phyloP scores from a whole-genome alignment of 768 basidiomycete genomes.

The Tulasnella sp. region DNA sequence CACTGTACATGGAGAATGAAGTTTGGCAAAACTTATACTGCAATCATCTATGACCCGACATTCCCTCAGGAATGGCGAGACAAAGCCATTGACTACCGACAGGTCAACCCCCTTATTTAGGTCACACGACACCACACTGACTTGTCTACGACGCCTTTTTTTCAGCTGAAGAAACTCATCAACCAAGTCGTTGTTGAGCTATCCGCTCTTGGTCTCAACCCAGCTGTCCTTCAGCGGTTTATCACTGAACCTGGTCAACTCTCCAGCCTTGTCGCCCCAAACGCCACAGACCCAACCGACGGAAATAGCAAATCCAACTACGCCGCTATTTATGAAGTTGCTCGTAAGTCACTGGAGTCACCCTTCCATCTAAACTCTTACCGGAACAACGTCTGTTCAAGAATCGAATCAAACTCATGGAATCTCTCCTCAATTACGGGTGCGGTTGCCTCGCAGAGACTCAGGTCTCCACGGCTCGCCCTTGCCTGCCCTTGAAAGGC shows the following conservation, averaged over 20 bases:
- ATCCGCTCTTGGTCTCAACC: conserved; percentile 57
- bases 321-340: conserved; percentile 6
- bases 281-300: not conserved
- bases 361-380: not conserved
- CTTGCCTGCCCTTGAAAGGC: not conserved
- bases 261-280: not conserved
- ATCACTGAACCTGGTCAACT: not conserved
- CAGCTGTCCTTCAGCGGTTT: conserved; percentile 41
- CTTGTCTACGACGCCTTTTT: not conserved
- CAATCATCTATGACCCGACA: conserved; percentile 39
- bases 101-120: conserved; percentile 43
- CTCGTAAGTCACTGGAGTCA: not conserved
- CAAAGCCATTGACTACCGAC: conserved; percentile 79
- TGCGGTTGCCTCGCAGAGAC: not conserved
- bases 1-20: conserved; percentile 34
- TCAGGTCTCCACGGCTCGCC: not conserved
- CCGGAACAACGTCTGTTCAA: not conserved
- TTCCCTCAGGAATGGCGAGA: conserved; percentile 74
- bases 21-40: conserved; percentile 40
- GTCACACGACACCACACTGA: not conserved
- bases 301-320: not conserved
- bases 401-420: not conserved
- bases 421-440: not conserved
- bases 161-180: conserved; percentile 84
- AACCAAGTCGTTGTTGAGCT: conserved; percentile 75